Evolutionary conservation across 108 stramenopile genomes (phyloP), one percentile per base, ranked within the genome.

Genomic region (Cyclotella baltica): DNA sequence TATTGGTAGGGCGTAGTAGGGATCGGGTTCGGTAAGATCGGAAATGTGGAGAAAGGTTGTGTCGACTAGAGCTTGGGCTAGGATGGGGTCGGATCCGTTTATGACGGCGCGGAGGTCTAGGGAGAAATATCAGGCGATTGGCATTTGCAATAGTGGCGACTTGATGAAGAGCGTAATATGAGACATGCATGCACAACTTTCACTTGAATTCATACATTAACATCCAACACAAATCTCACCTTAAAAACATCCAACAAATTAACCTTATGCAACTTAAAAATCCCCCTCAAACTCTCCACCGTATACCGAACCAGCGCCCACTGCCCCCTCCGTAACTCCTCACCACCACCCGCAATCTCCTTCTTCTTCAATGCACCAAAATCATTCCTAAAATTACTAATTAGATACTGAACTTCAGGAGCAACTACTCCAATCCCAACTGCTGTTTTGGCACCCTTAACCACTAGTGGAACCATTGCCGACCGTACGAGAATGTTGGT

Each of bases 21-120:
- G 92, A 86, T 96, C 94, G 13, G 94, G 92, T 72, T 96, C 94
- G 15, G 92, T 96, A 68, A 96, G 73, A 65, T 96, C 94, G 0
- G 88, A 71, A 11, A 96, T 77, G 89, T 91, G 93, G n/a, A 81
- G 69, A 34, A 93, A 86, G 51, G 76, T 37, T 0, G 76, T 62
- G 31, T 90, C 90, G 20, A 91, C 91, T 46, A 96, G 73, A 70
- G 89, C 74, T 53, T 96, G 91, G 3, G 94, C 94, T 79, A 96
- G 72, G 19, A 62, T 74, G 0, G 92, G 94, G 78, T 96, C 90
- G 29, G 71, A 62, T 16, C 94, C 94, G 67, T 93, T 88, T 62
- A 96, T 92, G 50, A 96, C 88, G 64, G 90, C 88, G 18, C 92
- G 81, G 48, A 96, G 62, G 72, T 96, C 94, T 15, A 86, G 50